Conservation (phyloP, 768 basidiomycete genomes). For the Naematelia encephala region DNA sequence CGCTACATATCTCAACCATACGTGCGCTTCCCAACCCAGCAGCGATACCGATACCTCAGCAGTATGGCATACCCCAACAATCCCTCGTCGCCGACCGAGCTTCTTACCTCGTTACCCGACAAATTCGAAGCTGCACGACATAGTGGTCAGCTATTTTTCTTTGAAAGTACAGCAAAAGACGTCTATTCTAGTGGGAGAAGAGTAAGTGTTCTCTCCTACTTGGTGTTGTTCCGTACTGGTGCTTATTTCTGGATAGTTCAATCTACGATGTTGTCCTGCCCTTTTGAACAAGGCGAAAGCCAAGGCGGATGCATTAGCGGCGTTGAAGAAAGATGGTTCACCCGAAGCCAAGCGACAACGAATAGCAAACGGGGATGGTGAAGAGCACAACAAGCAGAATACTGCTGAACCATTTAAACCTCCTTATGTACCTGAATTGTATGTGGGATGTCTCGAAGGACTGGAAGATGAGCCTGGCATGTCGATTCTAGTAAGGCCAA, state of each 20-base stretch:
- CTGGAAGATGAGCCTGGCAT: slow-evolving; percentile 57
- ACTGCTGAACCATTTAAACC: slow-evolving; percentile 69
- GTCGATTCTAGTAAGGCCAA: slow-evolving; percentile 42
- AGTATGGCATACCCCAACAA: slow-evolving; percentile 31
- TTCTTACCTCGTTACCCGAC: slow-evolving; percentile 37
- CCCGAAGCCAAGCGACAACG: slow-evolving; percentile 31
- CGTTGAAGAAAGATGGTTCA: slow-evolving; percentile 50
- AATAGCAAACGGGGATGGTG: slow-evolving; percentile 6
- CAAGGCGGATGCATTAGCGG: slow-evolving; percentile 50
- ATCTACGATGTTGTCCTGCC: slow-evolving; percentile 80
- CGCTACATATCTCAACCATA: neutral
- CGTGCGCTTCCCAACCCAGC: neutral
- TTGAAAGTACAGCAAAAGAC: slow-evolving; percentile 65
- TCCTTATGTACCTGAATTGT: slow-evolving; percentile 73
- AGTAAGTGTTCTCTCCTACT: slow-evolving; percentile 55
- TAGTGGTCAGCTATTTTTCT: slow-evolving; percentile 70
- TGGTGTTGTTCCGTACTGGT: neutral
- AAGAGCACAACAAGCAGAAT: slow-evolving; percentile 36
- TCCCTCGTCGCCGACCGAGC: slow-evolving; percentile 28
- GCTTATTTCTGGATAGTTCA: slow-evolving; percentile 60
- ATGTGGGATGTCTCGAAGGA: slow-evolving; percentile 67
- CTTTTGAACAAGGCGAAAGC: slow-evolving; percentile 69
- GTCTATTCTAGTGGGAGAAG: slow-evolving; percentile 64
- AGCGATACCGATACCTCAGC: no score
- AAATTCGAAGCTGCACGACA: slow-evolving; percentile 42